phyloP scores from a whole-genome alignment of 176 grass and related monocot species.

The Typha latifolia region DNA sequence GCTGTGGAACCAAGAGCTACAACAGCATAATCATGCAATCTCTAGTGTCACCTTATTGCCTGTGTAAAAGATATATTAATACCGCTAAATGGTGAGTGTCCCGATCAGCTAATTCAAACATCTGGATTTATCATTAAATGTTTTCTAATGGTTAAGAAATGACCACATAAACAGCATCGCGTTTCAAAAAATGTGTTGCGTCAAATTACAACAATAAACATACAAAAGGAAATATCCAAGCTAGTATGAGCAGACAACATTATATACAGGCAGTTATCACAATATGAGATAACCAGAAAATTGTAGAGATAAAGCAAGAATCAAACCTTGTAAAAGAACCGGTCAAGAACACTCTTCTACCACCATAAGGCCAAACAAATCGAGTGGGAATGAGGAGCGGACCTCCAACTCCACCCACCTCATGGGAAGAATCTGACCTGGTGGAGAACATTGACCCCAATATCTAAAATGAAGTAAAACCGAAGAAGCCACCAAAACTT shows the following conservation, averaged over 20 bases:
- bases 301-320: not conserved
- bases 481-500: not conserved
- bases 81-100: no score
- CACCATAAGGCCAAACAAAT: slow-evolving; percentile 89
- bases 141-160: no score
- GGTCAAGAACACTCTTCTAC: slow-evolving; percentile 68
- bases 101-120: no score
- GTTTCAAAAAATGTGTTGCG: no score
- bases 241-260: not conserved
- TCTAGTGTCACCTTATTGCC: no score
- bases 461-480: not conserved
- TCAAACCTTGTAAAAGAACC: slow-evolving; percentile 71
- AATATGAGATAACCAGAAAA: not conserved
- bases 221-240: not conserved
- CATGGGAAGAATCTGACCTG: slow-evolving; percentile 48
- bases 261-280: not conserved
- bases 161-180: no score
- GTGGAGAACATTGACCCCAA: slow-evolving; percentile 56
- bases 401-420: slow-evolving; percentile 32
- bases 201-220: not conserved
- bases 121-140: no score
- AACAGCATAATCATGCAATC: no score
- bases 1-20: no score
- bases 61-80: no score
- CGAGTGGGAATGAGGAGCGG: slow-evolving; percentile 32